Evolutionary conservation across 208 protist species (phyloP).

Genomic region (Zelonia costaricensis): DNA sequence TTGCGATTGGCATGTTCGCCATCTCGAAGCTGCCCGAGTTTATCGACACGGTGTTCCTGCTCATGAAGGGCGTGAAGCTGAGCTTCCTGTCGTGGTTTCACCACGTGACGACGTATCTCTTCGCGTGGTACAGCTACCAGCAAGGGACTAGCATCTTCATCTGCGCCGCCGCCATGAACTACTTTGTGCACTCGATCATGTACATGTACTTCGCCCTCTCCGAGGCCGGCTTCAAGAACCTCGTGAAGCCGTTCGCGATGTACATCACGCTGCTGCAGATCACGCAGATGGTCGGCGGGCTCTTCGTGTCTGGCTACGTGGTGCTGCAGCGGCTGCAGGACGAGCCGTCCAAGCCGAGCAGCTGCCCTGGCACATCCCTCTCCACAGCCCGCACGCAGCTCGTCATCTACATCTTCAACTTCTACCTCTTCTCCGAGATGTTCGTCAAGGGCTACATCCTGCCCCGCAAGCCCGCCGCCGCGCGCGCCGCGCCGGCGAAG

Average conservation of each 20-base stretch:
- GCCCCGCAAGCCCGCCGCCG: slow-evolving; percentile 24
- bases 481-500: slow-evolving; percentile 13
- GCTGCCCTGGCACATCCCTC: slow-evolving; percentile 45
- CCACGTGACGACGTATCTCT: slow-evolving; percentile 91
- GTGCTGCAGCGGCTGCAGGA: slow-evolving; percentile 34
- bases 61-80: slow-evolving; percentile 71
- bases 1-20: slow-evolving; percentile 77
- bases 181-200: slow-evolving; percentile 95
- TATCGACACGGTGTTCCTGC: slow-evolving; percentile 83
- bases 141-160: slow-evolving; percentile 55
- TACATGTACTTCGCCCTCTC: slow-evolving; percentile 94
- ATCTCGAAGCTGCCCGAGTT: slow-evolving; percentile 89
- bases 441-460: slow-evolving; percentile 86
- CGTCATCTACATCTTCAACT: slow-evolving; percentile 92
- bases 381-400: slow-evolving; percentile 52
- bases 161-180: slow-evolving; percentile 91
- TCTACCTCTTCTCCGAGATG: slow-evolving; percentile 94
- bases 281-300: slow-evolving; percentile 93
- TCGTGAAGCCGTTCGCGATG: slow-evolving; percentile 79
- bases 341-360: background rate
- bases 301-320: slow-evolving; percentile 70
- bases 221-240: slow-evolving; percentile 59
- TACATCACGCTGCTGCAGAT: slow-evolving; percentile 92
- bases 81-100: slow-evolving; percentile 92
- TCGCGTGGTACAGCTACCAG: slow-evolving; percentile 85